These are phyloP conservation scores for Candida ponderosae DNA, from an alignment of 805 yeast species.

Conservation along the genomic window DNA sequence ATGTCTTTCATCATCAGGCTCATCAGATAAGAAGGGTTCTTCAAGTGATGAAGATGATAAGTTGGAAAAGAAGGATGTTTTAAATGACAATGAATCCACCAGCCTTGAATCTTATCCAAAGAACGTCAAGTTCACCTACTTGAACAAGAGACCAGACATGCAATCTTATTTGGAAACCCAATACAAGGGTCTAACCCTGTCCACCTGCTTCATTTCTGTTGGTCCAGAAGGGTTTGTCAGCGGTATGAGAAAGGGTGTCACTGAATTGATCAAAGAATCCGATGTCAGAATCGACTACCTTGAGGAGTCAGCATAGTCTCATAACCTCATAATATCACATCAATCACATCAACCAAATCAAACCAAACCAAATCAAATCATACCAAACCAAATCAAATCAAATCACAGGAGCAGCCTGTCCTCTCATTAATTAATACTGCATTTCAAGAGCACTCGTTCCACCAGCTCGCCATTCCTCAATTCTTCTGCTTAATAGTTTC, in stretches of 20 bases:
- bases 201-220: conserved; percentile 45
- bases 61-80: neutral
- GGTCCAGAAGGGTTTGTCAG: conserved; percentile 59
- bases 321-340: no score
- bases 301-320: conserved; percentile 19
- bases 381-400: no score
- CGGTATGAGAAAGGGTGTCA: conserved; percentile 40
- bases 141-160: conserved; percentile 37
- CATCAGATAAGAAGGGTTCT: conserved; percentile 1
- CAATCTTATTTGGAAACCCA: conserved; percentile 26
- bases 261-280: conserved; percentile 25
- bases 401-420: no score
- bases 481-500: no score
- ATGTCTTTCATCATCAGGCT: neutral
- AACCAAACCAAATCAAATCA: no score
- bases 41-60: conserved; percentile 3
- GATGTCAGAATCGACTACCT: conserved; percentile 22
- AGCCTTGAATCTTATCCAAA: conserved; percentile 5
- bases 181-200: conserved; percentile 28
- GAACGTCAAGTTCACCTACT: conserved; percentile 1
- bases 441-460: no score
- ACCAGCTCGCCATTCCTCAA: no score
- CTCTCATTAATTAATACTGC: no score
- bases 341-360: no score
- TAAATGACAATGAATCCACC: conserved; percentile 9